These are phyloP conservation scores for Citrus trifoliata DNA, from an alignment of 345 rosid genomes.

Conservation along the genomic window DNA sequence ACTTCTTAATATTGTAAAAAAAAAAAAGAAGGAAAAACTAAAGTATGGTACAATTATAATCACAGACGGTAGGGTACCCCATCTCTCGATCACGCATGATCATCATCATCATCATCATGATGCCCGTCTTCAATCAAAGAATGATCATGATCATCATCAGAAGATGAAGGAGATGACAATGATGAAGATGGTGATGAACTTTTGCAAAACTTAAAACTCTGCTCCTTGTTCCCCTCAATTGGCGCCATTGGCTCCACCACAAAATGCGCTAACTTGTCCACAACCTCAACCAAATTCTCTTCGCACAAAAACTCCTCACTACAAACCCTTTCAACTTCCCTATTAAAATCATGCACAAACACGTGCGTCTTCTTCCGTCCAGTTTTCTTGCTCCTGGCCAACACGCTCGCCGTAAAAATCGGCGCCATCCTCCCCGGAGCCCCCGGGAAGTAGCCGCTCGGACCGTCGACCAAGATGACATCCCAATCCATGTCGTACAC, in stretches of 20 bases:
- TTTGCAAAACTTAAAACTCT: slow-evolving; percentile 46
- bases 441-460: slow-evolving; percentile 51
- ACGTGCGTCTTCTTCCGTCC: slow-evolving; percentile 51
- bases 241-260: slow-evolving; percentile 25
- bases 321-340: slow-evolving; percentile 65
- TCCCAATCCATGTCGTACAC: slow-evolving; percentile 82
- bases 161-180: slow-evolving; percentile 18
- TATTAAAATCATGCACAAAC: slow-evolving; percentile 68
- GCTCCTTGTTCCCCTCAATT: slow-evolving; percentile 11
- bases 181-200: slow-evolving; percentile 28
- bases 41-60: slow-evolving; percentile 12
- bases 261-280: slow-evolving; percentile 59
- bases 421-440: slow-evolving; percentile 90
- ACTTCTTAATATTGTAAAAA: background rate
- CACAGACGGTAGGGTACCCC: background rate
- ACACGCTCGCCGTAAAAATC: slow-evolving; percentile 74
- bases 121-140: background rate
- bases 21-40: background rate
- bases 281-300: slow-evolving; percentile 61
- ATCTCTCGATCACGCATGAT: slow-evolving; percentile 2
- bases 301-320: slow-evolving; percentile 70
- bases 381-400: slow-evolving; percentile 56
- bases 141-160: slow-evolving; percentile 8
- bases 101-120: slow-evolving; percentile 22
- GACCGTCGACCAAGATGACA: slow-evolving; percentile 76